Conservation (phyloP, 2,329 filamentous ascomycete species). For the Ophiostoma sp. region DNA sequence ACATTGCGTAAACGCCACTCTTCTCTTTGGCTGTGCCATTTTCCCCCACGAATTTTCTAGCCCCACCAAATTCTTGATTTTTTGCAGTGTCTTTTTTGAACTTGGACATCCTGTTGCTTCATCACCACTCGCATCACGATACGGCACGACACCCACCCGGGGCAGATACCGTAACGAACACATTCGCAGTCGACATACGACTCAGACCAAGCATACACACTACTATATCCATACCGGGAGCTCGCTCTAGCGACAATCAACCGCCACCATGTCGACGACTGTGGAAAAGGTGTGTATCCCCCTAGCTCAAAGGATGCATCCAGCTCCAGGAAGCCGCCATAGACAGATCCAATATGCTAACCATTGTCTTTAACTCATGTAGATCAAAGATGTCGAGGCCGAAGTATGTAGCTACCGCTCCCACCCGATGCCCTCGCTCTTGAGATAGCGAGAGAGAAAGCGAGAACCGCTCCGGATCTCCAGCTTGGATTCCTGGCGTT, state of each 20-base stretch:
- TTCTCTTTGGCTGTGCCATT: background rate
- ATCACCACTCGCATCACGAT: background rate
- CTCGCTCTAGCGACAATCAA: constrained; percentile 16
- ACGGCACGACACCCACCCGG: background rate
- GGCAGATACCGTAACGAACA: background rate
- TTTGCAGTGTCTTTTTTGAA: constrained; percentile 10
- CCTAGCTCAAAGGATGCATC: background rate
- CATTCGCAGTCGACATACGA: background rate
- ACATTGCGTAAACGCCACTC: background rate
- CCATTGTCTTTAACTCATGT: too few species aligned
- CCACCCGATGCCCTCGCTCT: background rate
- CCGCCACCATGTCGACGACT: constrained; percentile 80
- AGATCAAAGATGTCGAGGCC: constrained; percentile 96
- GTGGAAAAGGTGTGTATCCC: constrained; percentile 71
- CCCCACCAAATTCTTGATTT: constrained; percentile 26
- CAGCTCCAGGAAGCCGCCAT: too few species aligned
- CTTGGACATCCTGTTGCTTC: background rate
- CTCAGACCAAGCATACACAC: too few species aligned
- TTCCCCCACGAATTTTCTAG: constrained; percentile 25
- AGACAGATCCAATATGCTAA: too few species aligned
- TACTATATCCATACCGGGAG: background rate
- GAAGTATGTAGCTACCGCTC: constrained; percentile 58
- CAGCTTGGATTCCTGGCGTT: background rate
- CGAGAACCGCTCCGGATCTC: too few species aligned
- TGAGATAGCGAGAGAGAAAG: too few species aligned